phyloP scores from a whole-genome alignment of 345 rosid species.

The Gossypium sturtianum region DNA sequence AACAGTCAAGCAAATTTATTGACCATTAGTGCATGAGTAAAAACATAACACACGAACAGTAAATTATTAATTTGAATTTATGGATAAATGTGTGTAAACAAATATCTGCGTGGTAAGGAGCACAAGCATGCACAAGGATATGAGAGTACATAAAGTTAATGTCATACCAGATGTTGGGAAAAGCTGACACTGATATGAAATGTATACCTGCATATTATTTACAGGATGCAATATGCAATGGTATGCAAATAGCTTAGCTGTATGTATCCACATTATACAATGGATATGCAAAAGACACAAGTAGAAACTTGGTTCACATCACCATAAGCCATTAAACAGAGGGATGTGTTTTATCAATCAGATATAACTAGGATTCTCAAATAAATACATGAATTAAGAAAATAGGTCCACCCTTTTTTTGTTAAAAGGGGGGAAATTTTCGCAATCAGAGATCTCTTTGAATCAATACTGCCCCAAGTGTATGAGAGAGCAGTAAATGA shows the following conservation, averaged over 20 bases:
- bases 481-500: neutral
- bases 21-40: neutral
- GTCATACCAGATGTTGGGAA: neutral
- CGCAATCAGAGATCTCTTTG: neutral
- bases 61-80: neutral
- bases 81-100: neutral
- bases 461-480: neutral
- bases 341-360: neutral
- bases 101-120: neutral
- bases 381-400: neutral
- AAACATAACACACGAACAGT: neutral
- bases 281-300: neutral
- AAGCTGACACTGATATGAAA: neutral
- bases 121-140: neutral
- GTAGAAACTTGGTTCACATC: slow-evolving; percentile 4
- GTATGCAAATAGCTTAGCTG: neutral
- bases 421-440: neutral
- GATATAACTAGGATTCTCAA: neutral
- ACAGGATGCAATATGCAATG: neutral
- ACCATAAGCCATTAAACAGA: neutral
- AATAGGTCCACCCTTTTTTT: neutral
- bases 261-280: neutral
- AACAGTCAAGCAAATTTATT: neutral
- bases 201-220: neutral
- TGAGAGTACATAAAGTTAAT: neutral